These are phyloP conservation scores for Candida tammaniensis DNA, from an alignment of 805 yeast genomes.

Conservation along the genomic window DNA sequence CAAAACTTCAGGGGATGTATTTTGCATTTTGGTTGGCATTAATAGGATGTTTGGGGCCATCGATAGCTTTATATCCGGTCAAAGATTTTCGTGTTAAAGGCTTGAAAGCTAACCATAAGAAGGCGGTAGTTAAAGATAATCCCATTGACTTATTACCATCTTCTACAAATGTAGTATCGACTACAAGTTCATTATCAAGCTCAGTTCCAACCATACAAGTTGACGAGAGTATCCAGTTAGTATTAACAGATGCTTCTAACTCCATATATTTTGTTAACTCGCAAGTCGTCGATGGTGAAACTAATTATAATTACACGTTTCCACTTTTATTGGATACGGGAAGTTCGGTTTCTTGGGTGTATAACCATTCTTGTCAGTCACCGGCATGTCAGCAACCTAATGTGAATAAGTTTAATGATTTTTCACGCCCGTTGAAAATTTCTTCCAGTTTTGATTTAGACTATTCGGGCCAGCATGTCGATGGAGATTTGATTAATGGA, in stretches of 20 bases:
- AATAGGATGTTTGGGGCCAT: conserved; percentile 1
- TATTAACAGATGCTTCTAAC: conserved; percentile 18
- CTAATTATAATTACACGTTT: conserved; percentile 32
- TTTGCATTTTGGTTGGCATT: conserved; percentile 1
- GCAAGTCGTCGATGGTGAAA: conserved; percentile 19
- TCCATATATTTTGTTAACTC: conserved; percentile 19
- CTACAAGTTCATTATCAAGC: conserved; percentile 10
- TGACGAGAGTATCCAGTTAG: conserved; percentile 15
- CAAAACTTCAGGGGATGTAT: conserved; percentile 3
- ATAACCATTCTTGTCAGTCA: conserved; percentile 47
- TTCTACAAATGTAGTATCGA: conserved; percentile 9
- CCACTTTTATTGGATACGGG: conserved; percentile 64
- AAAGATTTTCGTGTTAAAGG: conserved; percentile 18
- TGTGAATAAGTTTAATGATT: conserved; percentile 22
- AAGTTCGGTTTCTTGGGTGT: conserved; percentile 63
- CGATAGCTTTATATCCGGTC: conserved; percentile 16
- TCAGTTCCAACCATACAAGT: conserved; percentile 17
- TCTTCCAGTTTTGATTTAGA: conserved; percentile 43
- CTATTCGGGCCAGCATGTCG: conserved; percentile 53
- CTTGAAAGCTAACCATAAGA: background rate
- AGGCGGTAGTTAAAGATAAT: background rate
- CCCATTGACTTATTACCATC: conserved; percentile 7
- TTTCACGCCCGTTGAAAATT: conserved; percentile 13
- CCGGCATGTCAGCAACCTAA: conserved; percentile 37
- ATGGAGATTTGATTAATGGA: conserved; percentile 43